Conservation (phyloP, 2,329 filamentous ascomycete species). For the Ceratocystis papillata region DNA sequence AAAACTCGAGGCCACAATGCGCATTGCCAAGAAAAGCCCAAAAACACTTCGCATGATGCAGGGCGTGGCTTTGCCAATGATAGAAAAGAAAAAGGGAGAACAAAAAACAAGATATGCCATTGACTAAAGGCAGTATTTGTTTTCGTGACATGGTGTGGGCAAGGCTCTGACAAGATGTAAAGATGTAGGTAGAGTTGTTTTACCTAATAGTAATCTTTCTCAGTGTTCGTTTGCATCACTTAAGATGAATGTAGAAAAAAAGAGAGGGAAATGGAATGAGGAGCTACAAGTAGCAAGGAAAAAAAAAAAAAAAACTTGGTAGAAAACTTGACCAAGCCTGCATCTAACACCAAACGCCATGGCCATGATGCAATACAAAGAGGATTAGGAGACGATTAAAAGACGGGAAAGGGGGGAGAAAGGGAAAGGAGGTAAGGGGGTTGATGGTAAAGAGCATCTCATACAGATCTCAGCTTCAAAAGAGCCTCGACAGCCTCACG, state of each 20-base stretch:
- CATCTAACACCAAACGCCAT: slow-evolving; percentile 20
- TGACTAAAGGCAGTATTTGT: no score
- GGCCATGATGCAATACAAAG: slow-evolving; percentile 14
- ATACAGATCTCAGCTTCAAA: slow-evolving; percentile 69
- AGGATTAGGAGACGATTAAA: slow-evolving; percentile 15
- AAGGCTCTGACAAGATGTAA: no score
- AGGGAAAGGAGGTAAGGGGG: neutral
- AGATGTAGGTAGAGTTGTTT: neutral
- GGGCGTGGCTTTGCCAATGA: no score
- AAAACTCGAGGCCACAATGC: no score
- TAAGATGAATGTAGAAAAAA: neutral
- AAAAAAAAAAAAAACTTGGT: slow-evolving; percentile 20
- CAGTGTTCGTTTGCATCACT: neutral
- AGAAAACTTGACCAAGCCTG: slow-evolving; percentile 11
- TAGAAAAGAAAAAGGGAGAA: no score
- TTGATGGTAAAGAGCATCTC: slow-evolving; percentile 32
- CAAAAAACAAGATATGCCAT: no score
- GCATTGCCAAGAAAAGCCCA: no score
- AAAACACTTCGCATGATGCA: no score
- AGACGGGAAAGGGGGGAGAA: neutral
- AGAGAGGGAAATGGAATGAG: neutral
- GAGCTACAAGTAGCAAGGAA: neutral
- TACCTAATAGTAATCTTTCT: neutral
- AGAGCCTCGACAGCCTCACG: slow-evolving; percentile 73
- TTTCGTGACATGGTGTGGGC: no score